These are phyloP conservation scores for Cyberlindnera amylophila DNA, from an alignment of 805 yeast genomes.

Conservation along the genomic window DNA sequence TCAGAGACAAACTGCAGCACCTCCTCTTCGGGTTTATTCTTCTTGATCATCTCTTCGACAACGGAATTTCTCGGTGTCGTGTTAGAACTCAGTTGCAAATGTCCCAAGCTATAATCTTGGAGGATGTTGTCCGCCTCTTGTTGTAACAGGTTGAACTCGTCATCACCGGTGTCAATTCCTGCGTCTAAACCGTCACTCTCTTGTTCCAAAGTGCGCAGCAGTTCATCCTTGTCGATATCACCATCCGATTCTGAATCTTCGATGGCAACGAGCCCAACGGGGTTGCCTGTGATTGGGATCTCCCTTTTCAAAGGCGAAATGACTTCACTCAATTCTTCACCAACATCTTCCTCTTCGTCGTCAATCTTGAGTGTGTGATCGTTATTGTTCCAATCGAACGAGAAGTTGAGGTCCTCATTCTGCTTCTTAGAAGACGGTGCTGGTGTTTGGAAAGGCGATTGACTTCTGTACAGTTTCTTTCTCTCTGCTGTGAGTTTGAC, in stretches of 20 bases:
- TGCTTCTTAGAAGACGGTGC: conserved; percentile 9
- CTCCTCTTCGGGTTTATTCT: conserved; percentile 42
- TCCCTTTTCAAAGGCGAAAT: conserved; percentile 18
- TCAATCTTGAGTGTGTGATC: conserved; percentile 32
- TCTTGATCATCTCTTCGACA: conserved; percentile 33
- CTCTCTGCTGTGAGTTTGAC: conserved; percentile 67
- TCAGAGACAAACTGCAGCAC: conserved; percentile 32
- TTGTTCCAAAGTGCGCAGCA: conserved; percentile 33
- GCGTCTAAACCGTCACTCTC: conserved; percentile 34
- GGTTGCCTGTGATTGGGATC: conserved; percentile 19
- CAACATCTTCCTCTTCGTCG: conserved; percentile 53
- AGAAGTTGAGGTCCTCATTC: conserved; percentile 35
- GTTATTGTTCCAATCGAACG: conserved; percentile 38
- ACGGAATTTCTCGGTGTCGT: conserved; percentile 32
- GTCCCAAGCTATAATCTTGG: conserved; percentile 35
- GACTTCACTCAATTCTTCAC: conserved; percentile 44
- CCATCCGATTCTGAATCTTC: conserved; percentile 49
- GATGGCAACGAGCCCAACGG: conserved; percentile 23
- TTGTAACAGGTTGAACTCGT: conserved; percentile 33
- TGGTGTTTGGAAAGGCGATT: conserved; percentile 29
- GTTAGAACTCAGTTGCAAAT: conserved; percentile 26
- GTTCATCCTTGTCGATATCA: conserved; percentile 51
- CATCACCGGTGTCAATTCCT: conserved; percentile 34
- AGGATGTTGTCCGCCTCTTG: conserved; percentile 42
- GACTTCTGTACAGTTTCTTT: conserved; percentile 42